Evolutionary conservation across 164 flowering plant genomes (phyloP), one percentile per base, ranked within the genome.

Genomic region (Kalanchoe fedtschenkoi): DNA sequence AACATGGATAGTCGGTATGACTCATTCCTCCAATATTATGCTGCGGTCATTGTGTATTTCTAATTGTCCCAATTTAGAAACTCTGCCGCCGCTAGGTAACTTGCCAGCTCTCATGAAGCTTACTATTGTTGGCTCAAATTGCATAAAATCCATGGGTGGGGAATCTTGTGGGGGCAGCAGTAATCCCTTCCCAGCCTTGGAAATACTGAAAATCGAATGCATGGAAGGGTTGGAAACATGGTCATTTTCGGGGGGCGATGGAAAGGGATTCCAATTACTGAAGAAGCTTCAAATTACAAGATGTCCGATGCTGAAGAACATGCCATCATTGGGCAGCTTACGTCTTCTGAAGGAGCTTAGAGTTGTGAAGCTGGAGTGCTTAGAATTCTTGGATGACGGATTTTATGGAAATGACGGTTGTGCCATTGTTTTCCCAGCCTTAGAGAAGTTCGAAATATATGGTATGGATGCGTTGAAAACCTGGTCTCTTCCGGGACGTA

Each of bases 121-220:
- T 6, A 5, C 14, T 10, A 51, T 72, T 4, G 26, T 34, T 17
- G 34, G 53, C 5, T 59, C 68, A 66, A 47, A 38, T 1, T 16
- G 47, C 53, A 14, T 72, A 5, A 66, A 60, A 39, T 28, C 35
- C 6, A 32, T 76, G 1, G 78, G 74, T 2, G 0, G 4, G 16
- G 75, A 71, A 28, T 72, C 76, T 41, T 69, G 65, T 21, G 67
- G 68, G 14, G 43, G 32, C 9, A 7, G 24, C 11, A 17, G 62
- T 1, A 26, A 5, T 35, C 66, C 74, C 4, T 73, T 76, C 53
- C 68, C 65, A n/a, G 57, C 63, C 51, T 43, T 43, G 8, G 24
- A 19, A 24, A n/a, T 0, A 1, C 22, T n/a, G 51, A 2, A 4
- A 43, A 2, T 43, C 9, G 0, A 1, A 5, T 1, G 19, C 9